Evolutionary conservation across 345 rosid genomes (phyloP).

Genomic region (Rubroshorea leprosula): DNA sequence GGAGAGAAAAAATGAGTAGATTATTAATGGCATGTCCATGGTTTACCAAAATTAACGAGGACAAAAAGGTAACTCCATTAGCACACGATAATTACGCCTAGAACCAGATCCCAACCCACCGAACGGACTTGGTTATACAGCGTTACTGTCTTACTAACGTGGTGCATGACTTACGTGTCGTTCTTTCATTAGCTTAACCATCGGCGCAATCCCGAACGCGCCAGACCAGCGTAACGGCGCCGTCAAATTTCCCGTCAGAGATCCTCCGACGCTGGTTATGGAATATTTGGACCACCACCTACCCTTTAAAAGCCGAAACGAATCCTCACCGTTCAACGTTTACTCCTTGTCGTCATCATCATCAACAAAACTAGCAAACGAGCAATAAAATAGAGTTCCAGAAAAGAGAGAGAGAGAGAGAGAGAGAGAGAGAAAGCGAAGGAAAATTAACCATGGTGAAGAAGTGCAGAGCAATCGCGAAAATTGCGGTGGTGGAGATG

Average conservation of each 20-base stretch:
- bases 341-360: slow-evolving; percentile 10
- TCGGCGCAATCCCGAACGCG: slow-evolving; percentile 21
- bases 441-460: slow-evolving; percentile 30
- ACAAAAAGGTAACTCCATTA: background rate
- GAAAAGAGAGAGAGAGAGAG: slow-evolving; percentile 13
- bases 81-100: slow-evolving; percentile 8
- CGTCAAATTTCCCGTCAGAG: slow-evolving; percentile 64
- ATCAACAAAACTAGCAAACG: slow-evolving; percentile 5
- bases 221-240: slow-evolving; percentile 60
- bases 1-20: too few species aligned
- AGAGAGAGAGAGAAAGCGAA: too few species aligned
- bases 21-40: too few species aligned
- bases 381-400: background rate
- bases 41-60: too few species aligned
- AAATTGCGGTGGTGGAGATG: slow-evolving; percentile 24
- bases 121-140: slow-evolving; percentile 13
- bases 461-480: slow-evolving; percentile 29
- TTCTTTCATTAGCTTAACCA: slow-evolving; percentile 9
- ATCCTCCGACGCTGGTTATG: slow-evolving; percentile 60
- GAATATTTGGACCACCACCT: slow-evolving; percentile 30
- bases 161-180: slow-evolving; percentile 23
- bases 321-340: slow-evolving; percentile 38
- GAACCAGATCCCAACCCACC: slow-evolving; percentile 2
- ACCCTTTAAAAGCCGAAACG: slow-evolving; percentile 13
- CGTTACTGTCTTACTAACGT: slow-evolving; percentile 11